Evolutionary conservation across 306 rosid species (phyloP), one percentile per base, ranked within the genome.

Genomic region (Carpinus fangiana): DNA sequence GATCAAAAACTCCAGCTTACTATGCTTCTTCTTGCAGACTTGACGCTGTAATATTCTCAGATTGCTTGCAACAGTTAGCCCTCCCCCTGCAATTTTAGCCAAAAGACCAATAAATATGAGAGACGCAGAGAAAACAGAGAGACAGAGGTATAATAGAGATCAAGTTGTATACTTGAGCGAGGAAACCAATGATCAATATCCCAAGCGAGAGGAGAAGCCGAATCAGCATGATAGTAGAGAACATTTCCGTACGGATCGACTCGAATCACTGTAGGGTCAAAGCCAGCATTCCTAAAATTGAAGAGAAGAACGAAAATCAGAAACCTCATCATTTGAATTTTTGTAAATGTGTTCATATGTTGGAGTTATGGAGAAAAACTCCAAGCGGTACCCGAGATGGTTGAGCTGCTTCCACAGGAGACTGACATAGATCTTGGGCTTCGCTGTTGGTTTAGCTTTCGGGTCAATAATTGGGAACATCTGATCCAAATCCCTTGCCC

Each of bases 171-270:
- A 96, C 97, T 93, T 87, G 98, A 91, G 89, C 93, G 87, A 76
- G 99, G 99, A 88, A 96, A 96, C 97, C 98, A 96, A 53, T 96
- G 99, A 87, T 96, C 97, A 17, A 96, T 80, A 23, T 93, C 98
- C 99, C 99, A 96, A 84, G 99, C 94, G 36, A 96, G 90, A 61
- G 99, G 97, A 79, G 99, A 96, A 5, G 93, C 92, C 18, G 98
- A 90, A 75, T 96, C 99, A 12, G 99, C 99, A 72, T 93, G 97
- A 84, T 80, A 96, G 78, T 96, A 89, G 12, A 96, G 86, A 12
- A 96, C 99, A 84, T 96, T 96, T 50, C 99, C 98, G 54, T 90
- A 89, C 4, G 80, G 87, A 77, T 96, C 98, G 0, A 96, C 94
- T 79, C 99, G 92, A 79, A 96, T 91, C 21, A 90, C 93, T 1